Base-by-base conservation (phyloP, 2,329 filamentous ascomycete genomes). In the Cordyceps militaris region DNA sequence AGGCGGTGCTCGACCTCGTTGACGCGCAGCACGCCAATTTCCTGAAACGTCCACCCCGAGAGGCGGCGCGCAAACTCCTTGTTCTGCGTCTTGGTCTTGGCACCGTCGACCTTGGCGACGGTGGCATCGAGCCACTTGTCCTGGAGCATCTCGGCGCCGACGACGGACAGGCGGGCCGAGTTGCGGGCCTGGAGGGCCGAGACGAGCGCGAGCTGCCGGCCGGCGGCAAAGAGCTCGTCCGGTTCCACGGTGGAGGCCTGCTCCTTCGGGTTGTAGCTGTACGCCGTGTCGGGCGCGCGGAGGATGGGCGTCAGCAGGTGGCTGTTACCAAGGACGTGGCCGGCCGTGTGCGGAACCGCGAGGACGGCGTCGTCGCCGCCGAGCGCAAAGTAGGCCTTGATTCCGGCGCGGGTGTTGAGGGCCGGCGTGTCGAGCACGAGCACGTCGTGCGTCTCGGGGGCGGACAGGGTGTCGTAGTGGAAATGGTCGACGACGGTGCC, bases 31-130 rank as follows among this genome's bases (percentile, higher is more conserved):
- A 99, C 90, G 65, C 94, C 94, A 56, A 87, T 83, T 77, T 99
- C 94, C 75, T 96, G 86, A 79, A 99, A 99, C 0, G 92, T 85
- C 94, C 94, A 99, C n/a, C 83, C 88, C n/a, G 88, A 86, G 58
- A 99, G 73, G 67, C 88, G 85, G 74, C 88, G 87, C 21, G 89
- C 88, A 68, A 99, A 97, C 56, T 89, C 89, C 66, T 85, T 82
- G 76, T 99, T 99, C 64, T 81, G 82, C 13, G 89, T 87, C 70
- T 82, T 81, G 44, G 80, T 76, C 53, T 79, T 76, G 40, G 46
- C 10, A 58, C 73, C 75, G 23, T 71, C 74, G 28, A 71, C 75
- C 68, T 84, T 84, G 73, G 87, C 81, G 50, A 95, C 90, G 69
- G 85, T 85, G 57, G 88, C 88, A 58, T 87, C 86, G 67, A 97